phyloP scores from a whole-genome alignment of 1,284 basidiomycete species.

The Apiotrichum laibachii region DNA sequence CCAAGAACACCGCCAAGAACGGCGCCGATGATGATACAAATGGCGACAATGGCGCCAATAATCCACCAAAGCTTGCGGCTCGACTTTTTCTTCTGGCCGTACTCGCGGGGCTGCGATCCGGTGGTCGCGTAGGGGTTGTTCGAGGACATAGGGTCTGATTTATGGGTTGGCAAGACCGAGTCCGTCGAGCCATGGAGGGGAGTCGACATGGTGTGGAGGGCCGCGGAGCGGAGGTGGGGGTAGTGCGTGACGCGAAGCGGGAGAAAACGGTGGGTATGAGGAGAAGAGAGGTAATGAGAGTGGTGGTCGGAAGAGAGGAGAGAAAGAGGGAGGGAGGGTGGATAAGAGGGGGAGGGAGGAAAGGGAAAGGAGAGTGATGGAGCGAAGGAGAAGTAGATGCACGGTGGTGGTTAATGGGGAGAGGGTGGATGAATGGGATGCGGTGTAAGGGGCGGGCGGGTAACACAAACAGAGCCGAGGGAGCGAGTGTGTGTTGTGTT shows the following conservation, averaged over 20 bases:
- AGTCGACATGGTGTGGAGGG: neutral
- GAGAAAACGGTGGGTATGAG: neutral
- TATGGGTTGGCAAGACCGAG: conserved; percentile 13
- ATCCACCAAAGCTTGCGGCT: conserved; percentile 47
- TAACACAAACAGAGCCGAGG: no score
- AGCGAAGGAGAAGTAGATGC: no score
- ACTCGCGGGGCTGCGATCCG: conserved; percentile 23
- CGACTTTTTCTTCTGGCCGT: conserved; percentile 37
- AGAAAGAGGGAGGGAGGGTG: neutral
- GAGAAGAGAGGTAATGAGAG: neutral
- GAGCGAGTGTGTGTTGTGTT: no score
- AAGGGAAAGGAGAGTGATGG: neutral
- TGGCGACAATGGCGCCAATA: conserved; percentile 51
- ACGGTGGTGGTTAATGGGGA: no score
- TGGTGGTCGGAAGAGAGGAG: neutral
- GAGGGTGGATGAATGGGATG: no score
- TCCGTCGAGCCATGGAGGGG: conserved; percentile 2
- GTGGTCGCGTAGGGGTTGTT: conserved; percentile 41
- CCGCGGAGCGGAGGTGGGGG: conserved; percentile 1
- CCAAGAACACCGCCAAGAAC: conserved; percentile 77
- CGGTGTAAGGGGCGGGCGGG: no score
- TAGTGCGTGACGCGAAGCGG: neutral
- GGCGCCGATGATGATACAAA: conserved; percentile 68
- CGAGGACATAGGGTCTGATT: conserved; percentile 46
- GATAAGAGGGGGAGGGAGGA: neutral